Base-by-base conservation (phyloP, 139 green algal species). In the Asterochloris sp. region DNA sequence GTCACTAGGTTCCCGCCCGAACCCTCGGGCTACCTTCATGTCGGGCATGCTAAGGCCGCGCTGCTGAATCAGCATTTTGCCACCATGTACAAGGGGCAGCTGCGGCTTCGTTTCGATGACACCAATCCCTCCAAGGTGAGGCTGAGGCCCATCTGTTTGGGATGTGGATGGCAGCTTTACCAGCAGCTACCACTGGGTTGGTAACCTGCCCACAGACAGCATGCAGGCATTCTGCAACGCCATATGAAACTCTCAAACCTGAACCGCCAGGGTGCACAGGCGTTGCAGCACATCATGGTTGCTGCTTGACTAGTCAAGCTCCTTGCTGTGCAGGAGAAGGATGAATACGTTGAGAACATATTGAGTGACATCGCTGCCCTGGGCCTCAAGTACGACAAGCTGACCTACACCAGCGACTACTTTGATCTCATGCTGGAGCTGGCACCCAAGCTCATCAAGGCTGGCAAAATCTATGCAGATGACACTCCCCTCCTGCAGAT, bases 321-420 rank as follows among this genome's bases (percentile, higher is more conserved):
- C 19, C n/a, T 77, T 26, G 81, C 67, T 13, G 12, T 73, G 74
- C 78, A 92, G 88, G 97, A 99, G 91, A 99, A 98, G 88, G 92
- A 99, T 68, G 97, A 99, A 91, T 99, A 94, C 82, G 94, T 97
- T 19, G 92, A 99, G 69, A 98, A 94, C 85, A 99, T 99, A 84
- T 86, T 99, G 67, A 89, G 88, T 16, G 96, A 99, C 83, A 89
- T 97, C 21, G 80, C 91, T 79, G 89, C 71, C 79, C 89, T 99
- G 83, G 96, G 95, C 14, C 83, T 99, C 11, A 87, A 90, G 29
- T 93, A 82, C 27, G 86, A 91, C 19, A 84, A 85, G 26, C 83
- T 99, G 47, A 98, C 95, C 11, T 97, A 99, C 93, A 99, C 97
- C 0, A 95, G 86, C 15, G 93, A 98, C 90, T 98, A 97, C 87